Conservation (phyloP, 225 moss, liverwort and hornwort species). For the Pleurozium schreberi region DNA sequence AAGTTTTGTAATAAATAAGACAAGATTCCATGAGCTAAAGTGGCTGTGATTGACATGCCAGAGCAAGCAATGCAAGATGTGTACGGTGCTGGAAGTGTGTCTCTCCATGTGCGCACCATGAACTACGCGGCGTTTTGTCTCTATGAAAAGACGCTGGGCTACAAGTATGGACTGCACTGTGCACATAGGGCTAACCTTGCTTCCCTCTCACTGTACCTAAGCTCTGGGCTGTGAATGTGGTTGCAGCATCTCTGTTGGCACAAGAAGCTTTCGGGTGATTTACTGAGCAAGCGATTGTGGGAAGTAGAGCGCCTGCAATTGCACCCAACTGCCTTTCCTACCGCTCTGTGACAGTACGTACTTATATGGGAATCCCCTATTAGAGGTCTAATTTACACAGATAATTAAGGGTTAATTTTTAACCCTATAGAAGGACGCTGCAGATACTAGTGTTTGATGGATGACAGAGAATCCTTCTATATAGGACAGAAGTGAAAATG, state of each 20-base stretch:
- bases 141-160: conserved; percentile 68
- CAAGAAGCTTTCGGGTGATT: neutral
- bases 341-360: conserved; percentile 15
- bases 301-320: conserved; percentile 9
- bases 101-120: conserved; percentile 82
- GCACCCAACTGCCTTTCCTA: conserved; percentile 16
- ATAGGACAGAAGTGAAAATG: neutral
- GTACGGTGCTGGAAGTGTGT: conserved; percentile 83
- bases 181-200: neutral
- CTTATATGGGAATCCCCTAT: neutral
- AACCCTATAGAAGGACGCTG: neutral
- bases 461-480: neutral
- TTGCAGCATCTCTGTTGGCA: neutral
- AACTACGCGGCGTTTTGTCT: conserved; percentile 84
- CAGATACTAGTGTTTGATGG: neutral
- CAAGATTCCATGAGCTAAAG: neutral
- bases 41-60: neutral
- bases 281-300: neutral
- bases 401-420: neutral
- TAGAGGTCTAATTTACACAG: neutral
- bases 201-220: neutral
- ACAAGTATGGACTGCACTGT: conserved; percentile 28
- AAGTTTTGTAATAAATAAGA: neutral
- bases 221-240: neutral
- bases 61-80: conserved; percentile 95